These are phyloP conservation scores for Xylariaceae sp. DNA, from an alignment of 2,329 filamentous ascomycete genomes.

Conservation along the genomic window DNA sequence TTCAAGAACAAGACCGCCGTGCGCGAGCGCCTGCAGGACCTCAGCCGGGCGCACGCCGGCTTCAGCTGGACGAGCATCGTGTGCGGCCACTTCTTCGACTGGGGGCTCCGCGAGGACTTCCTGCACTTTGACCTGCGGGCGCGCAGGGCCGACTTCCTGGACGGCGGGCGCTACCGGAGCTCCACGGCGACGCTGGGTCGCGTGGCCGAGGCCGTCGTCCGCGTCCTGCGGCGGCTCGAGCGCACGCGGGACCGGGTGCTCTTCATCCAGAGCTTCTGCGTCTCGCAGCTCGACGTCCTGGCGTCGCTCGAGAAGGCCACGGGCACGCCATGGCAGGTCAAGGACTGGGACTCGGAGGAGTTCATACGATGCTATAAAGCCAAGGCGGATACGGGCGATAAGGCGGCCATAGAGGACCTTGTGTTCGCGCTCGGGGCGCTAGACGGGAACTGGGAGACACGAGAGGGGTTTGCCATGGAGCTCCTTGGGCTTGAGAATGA, in stretches of 20 bases:
- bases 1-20: slow-evolving; percentile 32
- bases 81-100: slow-evolving; percentile 38
- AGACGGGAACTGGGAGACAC: slow-evolving; percentile 44
- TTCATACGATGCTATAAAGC: slow-evolving; percentile 36
- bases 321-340: slow-evolving; percentile 25
- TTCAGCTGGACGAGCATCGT: slow-evolving; percentile 36
- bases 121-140: slow-evolving; percentile 30
- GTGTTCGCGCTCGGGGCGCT: slow-evolving; percentile 45
- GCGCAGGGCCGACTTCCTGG: slow-evolving; percentile 30
- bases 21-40: slow-evolving; percentile 25
- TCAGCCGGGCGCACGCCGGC: slow-evolving; percentile 14
- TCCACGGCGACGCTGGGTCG: slow-evolving; percentile 32
- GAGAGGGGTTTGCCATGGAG: slow-evolving; percentile 43
- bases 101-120: slow-evolving; percentile 32
- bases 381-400: slow-evolving; percentile 34
- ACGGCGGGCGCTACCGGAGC: slow-evolving; percentile 26
- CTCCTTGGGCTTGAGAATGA: slow-evolving; percentile 42
- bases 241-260: slow-evolving; percentile 30
- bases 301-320: slow-evolving; percentile 30
- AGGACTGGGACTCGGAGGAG: slow-evolving; percentile 31
- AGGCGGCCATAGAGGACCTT: slow-evolving; percentile 38
- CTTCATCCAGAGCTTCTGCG: slow-evolving; percentile 38
- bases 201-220: slow-evolving; percentile 30
- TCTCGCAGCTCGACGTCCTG: slow-evolving; percentile 32
- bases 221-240: slow-evolving; percentile 24